phyloP scores from a whole-genome alignment of 306 rosid species.

The Arachis stenosperma region DNA sequence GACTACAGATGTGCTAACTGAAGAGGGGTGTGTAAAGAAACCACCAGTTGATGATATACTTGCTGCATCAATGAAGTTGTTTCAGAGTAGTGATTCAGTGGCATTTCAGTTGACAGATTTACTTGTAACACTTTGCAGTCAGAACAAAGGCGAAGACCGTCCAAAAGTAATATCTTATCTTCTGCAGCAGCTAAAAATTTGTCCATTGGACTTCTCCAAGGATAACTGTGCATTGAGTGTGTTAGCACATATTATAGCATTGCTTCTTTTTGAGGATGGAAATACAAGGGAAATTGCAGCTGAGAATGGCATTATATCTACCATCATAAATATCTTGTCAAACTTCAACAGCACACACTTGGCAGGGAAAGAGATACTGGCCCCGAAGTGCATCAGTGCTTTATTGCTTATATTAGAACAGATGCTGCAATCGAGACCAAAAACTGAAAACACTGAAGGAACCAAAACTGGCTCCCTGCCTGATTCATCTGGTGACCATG shows the following conservation, averaged over 20 bases:
- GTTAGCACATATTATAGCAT: constrained; percentile 78
- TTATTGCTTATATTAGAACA: constrained; percentile 87
- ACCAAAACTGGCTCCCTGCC: constrained; percentile 58
- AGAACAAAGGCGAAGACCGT: constrained; percentile 90
- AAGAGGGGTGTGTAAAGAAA: constrained; percentile 73
- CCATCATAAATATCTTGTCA: constrained; percentile 71
- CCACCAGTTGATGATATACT: constrained; percentile 96
- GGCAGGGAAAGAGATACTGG: constrained; percentile 61
- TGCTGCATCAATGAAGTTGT: constrained; percentile 72
- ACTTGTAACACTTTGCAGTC: constrained; percentile 83
- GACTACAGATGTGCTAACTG: constrained; percentile 70
- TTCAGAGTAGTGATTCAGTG: constrained; percentile 86
- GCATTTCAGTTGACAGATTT: constrained; percentile 92
- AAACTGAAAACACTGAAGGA: constrained; percentile 65
- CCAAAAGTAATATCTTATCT: constrained; percentile 84
- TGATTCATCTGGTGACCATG: constrained; percentile 60
- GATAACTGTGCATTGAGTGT: constrained; percentile 78
- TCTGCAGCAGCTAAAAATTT: constrained; percentile 91
- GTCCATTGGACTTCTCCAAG: constrained; percentile 74
- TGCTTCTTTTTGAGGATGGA: constrained; percentile 90
- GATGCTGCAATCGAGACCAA: constrained; percentile 84
- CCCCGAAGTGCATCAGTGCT: constrained; percentile 86
- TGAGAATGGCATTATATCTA: constrained; percentile 69
- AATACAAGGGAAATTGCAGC: constrained; percentile 85
- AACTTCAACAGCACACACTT: constrained; percentile 68